Evolutionary conservation across 257 asterid species (phyloP).

Genomic region (Capsicum rhomboideum): DNA sequence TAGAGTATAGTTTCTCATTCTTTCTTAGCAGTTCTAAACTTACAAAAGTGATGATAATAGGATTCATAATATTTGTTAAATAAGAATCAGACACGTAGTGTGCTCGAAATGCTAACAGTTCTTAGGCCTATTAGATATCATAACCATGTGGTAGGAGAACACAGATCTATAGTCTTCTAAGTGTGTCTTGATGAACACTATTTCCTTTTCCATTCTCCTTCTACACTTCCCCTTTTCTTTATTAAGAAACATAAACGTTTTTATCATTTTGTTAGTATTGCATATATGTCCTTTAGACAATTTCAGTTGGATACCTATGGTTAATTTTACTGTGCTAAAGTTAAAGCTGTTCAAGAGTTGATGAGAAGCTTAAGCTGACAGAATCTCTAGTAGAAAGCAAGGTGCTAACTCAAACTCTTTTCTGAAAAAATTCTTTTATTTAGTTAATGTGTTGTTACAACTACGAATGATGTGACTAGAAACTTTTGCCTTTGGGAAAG

Average conservation of each 20-base stretch:
- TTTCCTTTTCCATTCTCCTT: neutral
- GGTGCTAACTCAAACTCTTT: no score
- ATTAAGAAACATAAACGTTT: neutral
- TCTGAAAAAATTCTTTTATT: no score
- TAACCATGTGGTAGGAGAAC: neutral
- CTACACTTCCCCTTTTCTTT: neutral
- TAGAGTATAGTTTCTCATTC: neutral
- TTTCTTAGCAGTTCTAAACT: neutral
- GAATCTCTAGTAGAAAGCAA: no score
- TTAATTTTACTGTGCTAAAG: no score
- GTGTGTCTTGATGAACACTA: neutral
- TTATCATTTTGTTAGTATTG: no score
- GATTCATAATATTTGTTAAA: neutral
- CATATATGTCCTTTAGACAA: no score
- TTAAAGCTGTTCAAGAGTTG: no score
- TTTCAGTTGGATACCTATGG: no score
- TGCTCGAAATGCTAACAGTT: neutral
- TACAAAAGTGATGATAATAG: neutral
- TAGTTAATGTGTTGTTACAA: no score
- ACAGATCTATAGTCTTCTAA: neutral
- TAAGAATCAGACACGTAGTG: neutral
- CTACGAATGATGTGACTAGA: no score
- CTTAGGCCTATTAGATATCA: neutral
- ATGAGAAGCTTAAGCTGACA: no score
- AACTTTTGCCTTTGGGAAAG: constrained; percentile 16